phyloP scores from a whole-genome alignment of 163 green algal genomes.

The Scenedesmus sp. region DNA sequence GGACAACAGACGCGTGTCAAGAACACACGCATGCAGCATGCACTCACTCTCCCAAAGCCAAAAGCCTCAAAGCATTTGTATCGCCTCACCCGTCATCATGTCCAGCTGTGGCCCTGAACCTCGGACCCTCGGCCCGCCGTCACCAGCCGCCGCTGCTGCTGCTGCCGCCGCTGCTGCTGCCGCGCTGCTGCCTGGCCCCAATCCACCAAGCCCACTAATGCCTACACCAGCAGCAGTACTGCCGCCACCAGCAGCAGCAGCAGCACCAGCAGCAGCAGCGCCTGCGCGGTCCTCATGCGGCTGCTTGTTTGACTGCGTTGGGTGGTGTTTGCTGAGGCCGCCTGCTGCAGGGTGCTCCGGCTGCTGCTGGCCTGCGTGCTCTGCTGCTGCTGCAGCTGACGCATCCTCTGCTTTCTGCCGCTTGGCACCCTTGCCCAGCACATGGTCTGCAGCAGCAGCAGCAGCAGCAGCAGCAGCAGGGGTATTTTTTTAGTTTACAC shows the following conservation, averaged over 20 bases:
- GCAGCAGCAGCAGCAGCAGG: background rate
- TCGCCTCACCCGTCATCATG: constrained; percentile 41
- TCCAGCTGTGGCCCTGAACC: constrained; percentile 45
- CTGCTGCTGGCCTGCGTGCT: background rate
- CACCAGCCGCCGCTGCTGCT: constrained; percentile 12
- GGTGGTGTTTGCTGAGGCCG: background rate
- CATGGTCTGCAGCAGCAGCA: constrained; percentile 10
- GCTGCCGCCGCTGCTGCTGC: constrained; percentile 23
- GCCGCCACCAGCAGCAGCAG: background rate
- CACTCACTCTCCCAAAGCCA: background rate
- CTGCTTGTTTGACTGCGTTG: background rate
- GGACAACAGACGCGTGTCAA: too few species aligned
- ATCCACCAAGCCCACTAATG: background rate
- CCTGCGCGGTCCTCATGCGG: background rate
- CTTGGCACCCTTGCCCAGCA: constrained; percentile 41
- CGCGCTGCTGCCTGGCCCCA: background rate
- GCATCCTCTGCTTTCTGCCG: constrained; percentile 6
- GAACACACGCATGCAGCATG: background rate
- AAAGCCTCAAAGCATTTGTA: background rate
- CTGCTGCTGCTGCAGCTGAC: constrained; percentile 27
- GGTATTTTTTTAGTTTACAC: too few species aligned
- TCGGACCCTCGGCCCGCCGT: background rate
- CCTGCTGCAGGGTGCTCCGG: constrained; percentile 12
- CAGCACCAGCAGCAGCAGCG: constrained; percentile 24
- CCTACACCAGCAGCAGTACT: constrained; percentile 6